phyloP scores from a whole-genome alignment of 225 moss, liverwort and hornwort genomes.

The Anthoceros angustus region DNA sequence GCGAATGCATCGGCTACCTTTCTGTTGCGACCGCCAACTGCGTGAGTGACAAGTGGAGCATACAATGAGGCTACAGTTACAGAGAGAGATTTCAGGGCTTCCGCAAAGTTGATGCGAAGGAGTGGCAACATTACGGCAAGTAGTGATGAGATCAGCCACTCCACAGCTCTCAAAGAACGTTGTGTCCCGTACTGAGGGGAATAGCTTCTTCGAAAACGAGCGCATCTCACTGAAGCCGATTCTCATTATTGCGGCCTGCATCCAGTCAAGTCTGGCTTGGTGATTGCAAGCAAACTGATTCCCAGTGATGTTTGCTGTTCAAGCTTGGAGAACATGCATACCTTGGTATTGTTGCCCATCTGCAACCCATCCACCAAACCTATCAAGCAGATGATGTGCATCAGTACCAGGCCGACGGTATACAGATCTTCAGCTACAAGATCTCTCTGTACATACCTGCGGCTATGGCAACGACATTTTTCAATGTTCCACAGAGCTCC shows the following conservation, averaged over 20 bases:
- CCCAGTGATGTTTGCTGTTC: background rate
- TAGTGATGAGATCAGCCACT: slow-evolving; percentile 51
- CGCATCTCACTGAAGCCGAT: slow-evolving; percentile 55
- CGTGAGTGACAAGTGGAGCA: too few relatives aligned
- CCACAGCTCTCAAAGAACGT: slow-evolving; percentile 70
- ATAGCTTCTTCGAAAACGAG: slow-evolving; percentile 40
- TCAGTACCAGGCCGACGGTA: slow-evolving; percentile 4
- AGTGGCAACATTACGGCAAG: slow-evolving; percentile 34
- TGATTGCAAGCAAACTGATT: background rate
- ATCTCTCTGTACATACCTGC: slow-evolving; percentile 23
- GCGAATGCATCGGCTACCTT: slow-evolving; percentile 63
- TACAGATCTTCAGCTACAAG: background rate
- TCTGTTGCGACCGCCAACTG: slow-evolving; percentile 59
- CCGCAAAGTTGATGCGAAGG: background rate
- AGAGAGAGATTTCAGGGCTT: background rate
- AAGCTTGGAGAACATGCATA: slow-evolving; percentile 5
- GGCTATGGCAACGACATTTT: slow-evolving; percentile 62
- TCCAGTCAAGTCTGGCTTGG: background rate
- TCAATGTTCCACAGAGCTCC: slow-evolving; percentile 57
- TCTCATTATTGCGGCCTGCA: slow-evolving; percentile 59
- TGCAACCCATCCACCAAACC: slow-evolving; percentile 58
- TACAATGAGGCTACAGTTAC: background rate
- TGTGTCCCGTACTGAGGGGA: slow-evolving; percentile 40
- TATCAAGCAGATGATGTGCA: slow-evolving; percentile 13
- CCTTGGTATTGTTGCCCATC: slow-evolving; percentile 69